Evolutionary conservation across 108 stramenopile species (phyloP), one percentile per base, ranked within the genome.

Genomic region (Cyclotella sp.): DNA sequence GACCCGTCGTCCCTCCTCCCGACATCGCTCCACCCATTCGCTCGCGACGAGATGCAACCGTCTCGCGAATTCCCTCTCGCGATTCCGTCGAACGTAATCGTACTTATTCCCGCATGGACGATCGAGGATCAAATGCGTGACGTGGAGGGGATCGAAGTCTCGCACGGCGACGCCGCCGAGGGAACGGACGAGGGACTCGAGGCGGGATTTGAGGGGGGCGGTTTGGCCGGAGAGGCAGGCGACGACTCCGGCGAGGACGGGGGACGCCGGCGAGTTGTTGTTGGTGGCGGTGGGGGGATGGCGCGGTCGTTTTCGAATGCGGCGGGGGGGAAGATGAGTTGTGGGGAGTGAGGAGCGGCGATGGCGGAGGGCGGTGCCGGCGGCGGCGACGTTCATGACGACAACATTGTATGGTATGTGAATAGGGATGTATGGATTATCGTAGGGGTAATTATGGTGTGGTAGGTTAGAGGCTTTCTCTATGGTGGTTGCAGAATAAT

Each of bases 211-310:
- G 60, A 40, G 43, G 0, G 66, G 21, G 29, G 28, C 22, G 12
- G 67, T 66, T 42, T 67, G 76, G 21, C 76, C 76, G 15, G 76
- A 77, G 68, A 77, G 68, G n/a, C 76, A 77, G 27, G 68, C 67
- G 22, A 69, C 49, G 2, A 77, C 76, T 62, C 76, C 76, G 11
- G 29, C 29, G 0, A 77, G 68, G 24, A 43, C 43, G 55, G 26
- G 12, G n/a, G 2, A 77, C 76, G 49, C 76, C 76, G 11, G 29
- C 29, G 0, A 77, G 68, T n/a, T n/a, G n/a, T n/a, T n/a, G n/a
- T n/a, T n/a, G 16, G 11, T 4, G 41, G 9, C 16, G 11, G 27
- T 28, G 11, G 49, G 67, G 30, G 49, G 67, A 68, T 43, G n/a
- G n/a, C 67, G 39, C 9, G 67, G 30, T 53, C 67, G 15, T 39